Base-by-base conservation (phyloP, 208 protist genomes). In the Phytomonas francai region DNA sequence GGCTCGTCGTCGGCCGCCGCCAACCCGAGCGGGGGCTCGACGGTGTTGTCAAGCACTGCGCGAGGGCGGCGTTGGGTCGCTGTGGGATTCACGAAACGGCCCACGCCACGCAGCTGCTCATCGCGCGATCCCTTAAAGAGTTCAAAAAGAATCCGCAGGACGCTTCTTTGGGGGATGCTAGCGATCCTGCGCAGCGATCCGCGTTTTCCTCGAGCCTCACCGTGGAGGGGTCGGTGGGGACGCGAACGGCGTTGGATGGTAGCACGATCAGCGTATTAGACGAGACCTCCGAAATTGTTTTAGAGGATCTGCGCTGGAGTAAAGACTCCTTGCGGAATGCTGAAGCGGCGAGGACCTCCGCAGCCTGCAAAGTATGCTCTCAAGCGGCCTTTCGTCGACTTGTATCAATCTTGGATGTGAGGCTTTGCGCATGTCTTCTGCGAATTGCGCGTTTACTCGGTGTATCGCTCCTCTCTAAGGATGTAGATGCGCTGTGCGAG, bases 401-500 rank as follows among this genome's bases (percentile, higher is more conserved):
- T 11, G 72, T 88, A 54, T 69, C 72, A 36, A 76, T 73, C 12
- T 71, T 93, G 3, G 87, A 93, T 56, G 76, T 89, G 45, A 62
- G 71, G 12, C 64, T 89, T 9, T 93, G 87, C 54, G 72, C 71
- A 8, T 72, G 74, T 27, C 71, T 89, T 29, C 74, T 93, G 12
- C 75, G 71, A 31, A 70, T 87, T 25, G 76, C 87, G 11, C 84
- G 81, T 11, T 45, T 39, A 19, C 56, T 85, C 3, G 78, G 79
- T 29, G 45, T 73, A 67, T 70, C 80, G n/a, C 60, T 93, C 12
- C 78, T 57, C 29, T 81, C 86, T 14, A 73, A 81, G 54, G 84
- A 87, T 64, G 78, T 93, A 16, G 87, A 90, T 65, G 71, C 60
- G 14, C 74, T 92, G 4, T 87, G 84, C 63, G 75, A 80, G n/a